Conservation (phyloP, 1,284 basidiomycete genomes). For the Phellinidium pouzarii region DNA sequence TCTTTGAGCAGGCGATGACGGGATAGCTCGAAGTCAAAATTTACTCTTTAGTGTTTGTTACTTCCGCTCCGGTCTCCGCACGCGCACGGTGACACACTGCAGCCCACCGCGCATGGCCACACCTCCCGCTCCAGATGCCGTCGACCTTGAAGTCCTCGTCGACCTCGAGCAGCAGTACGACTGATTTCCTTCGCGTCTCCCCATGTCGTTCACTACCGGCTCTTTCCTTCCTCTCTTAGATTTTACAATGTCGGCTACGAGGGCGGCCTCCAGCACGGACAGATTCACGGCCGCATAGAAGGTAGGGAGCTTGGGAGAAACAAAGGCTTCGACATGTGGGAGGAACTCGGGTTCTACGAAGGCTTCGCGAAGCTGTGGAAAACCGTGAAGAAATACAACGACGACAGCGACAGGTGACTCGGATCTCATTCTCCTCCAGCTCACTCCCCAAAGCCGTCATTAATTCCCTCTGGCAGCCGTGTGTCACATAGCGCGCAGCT, state of each 20-base stretch:
- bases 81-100: too few relatives aligned
- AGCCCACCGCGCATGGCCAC: background rate
- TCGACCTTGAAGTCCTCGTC: slow-evolving; percentile 61
- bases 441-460: background rate
- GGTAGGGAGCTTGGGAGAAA: slow-evolving; percentile 86
- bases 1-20: too few relatives aligned
- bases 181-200: slow-evolving; percentile 7
- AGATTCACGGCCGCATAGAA: slow-evolving; percentile 86
- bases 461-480: slow-evolving; percentile 36
- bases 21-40: background rate
- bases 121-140: slow-evolving; percentile 23
- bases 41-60: background rate
- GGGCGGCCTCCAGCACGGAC: slow-evolving; percentile 79
- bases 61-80: too few relatives aligned
- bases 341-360: slow-evolving; percentile 90
- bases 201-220: background rate
- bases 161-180: slow-evolving; percentile 47
- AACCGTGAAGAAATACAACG: slow-evolving; percentile 36
- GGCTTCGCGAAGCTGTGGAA: slow-evolving; percentile 77
- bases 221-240: slow-evolving; percentile 37
- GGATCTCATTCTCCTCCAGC: background rate
- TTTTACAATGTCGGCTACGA: slow-evolving; percentile 77
- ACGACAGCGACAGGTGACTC: slow-evolving; percentile 40
- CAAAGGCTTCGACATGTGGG: slow-evolving; percentile 95
- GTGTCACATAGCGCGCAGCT: slow-evolving; percentile 57